Evolutionary conservation across 805 yeast species (phyloP).

Genomic region (Hyphopichia homilentoma): DNA sequence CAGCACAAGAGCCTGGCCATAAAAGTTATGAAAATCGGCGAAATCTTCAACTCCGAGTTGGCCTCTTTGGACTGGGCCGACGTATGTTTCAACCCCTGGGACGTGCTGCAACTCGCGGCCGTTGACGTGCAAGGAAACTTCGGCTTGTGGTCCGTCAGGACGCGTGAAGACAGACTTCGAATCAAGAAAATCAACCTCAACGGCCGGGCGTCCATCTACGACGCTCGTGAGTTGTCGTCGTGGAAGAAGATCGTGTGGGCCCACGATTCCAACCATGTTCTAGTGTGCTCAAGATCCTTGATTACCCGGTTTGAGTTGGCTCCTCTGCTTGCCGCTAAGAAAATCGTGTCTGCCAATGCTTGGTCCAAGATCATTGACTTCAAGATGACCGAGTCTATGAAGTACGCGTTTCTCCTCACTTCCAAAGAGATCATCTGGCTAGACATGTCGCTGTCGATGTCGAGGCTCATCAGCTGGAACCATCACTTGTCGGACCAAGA

Average conservation of each 20-base stretch:
- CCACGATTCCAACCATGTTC: conserved; percentile 18
- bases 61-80: conserved; percentile 41
- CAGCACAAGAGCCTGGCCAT: too few species aligned
- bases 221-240: conserved; percentile 50
- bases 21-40: conserved; percentile 11
- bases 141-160: conserved; percentile 36
- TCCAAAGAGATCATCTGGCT: conserved; percentile 63
- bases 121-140: conserved; percentile 55
- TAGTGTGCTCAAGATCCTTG: conserved; percentile 41
- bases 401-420: conserved; percentile 54
- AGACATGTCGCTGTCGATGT: conserved; percentile 28
- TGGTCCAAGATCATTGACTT: conserved; percentile 53
- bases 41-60: conserved; percentile 16
- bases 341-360: conserved; percentile 44
- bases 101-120: conserved; percentile 32
- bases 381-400: conserved; percentile 9
- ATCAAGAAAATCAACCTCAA: background rate
- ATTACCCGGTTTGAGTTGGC: conserved; percentile 26
- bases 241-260: conserved; percentile 55
- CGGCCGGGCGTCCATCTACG: conserved; percentile 20
- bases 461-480: conserved; percentile 64
- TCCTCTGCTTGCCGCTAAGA: conserved; percentile 15
- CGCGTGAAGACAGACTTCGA: too few species aligned
- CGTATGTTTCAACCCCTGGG: conserved; percentile 42
- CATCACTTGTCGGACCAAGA: conserved; percentile 60